Percentiles rank a stretch among this genome's conserved stretches.
Conservation (phyloP, 768 basidiomycete species). For the Hericium erinaceus region DNA sequence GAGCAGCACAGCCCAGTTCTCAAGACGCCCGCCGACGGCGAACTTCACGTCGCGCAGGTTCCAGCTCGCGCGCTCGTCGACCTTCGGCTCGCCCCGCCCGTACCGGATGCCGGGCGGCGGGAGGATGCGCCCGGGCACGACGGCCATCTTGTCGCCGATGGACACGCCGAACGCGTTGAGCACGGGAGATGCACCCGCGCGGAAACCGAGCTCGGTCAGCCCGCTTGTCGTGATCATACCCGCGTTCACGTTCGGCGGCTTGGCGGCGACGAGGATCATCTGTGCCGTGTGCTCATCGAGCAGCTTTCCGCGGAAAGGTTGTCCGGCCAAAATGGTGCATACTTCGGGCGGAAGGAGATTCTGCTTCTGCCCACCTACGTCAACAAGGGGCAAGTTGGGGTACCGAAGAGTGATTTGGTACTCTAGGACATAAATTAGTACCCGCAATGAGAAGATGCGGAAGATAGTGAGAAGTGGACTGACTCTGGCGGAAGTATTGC, state of each 20-base stretch:
- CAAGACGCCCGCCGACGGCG: conserved; percentile 42
- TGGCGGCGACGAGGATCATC: conserved; percentile 43
- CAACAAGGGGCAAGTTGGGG: conserved; percentile 36
- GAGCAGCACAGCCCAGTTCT: conserved; percentile 61
- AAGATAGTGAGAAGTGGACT: conserved; percentile 7
- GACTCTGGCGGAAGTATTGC: conserved; percentile 38
- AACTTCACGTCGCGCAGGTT: conserved; percentile 54
- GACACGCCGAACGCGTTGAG: conserved; percentile 35
- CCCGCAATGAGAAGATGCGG: background rate
- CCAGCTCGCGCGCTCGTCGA: conserved; percentile 43
- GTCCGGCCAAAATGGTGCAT: conserved; percentile 36
- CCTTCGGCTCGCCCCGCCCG: conserved; percentile 19
- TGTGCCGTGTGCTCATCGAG: conserved; percentile 40
- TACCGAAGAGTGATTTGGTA: conserved; percentile 30
- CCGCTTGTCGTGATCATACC: conserved; percentile 34
- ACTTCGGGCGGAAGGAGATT: conserved; percentile 38
- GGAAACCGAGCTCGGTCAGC: conserved; percentile 34
- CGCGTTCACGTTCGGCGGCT: conserved; percentile 40
- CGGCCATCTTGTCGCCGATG: conserved; percentile 41
- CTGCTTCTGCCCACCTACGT: conserved; percentile 37
- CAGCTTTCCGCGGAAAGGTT: conserved; percentile 42
- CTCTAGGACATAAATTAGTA: conserved; percentile 21
- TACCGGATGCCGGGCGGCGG: conserved; percentile 35
- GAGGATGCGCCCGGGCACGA: conserved; percentile 46
- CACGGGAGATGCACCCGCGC: conserved; percentile 17